A percentile compares a stretch with the other conserved stretches of the same genome.
Evolutionary conservation across 2,329 filamentous ascomycete species (phyloP).

Genomic region (Whalleya microplaca): DNA sequence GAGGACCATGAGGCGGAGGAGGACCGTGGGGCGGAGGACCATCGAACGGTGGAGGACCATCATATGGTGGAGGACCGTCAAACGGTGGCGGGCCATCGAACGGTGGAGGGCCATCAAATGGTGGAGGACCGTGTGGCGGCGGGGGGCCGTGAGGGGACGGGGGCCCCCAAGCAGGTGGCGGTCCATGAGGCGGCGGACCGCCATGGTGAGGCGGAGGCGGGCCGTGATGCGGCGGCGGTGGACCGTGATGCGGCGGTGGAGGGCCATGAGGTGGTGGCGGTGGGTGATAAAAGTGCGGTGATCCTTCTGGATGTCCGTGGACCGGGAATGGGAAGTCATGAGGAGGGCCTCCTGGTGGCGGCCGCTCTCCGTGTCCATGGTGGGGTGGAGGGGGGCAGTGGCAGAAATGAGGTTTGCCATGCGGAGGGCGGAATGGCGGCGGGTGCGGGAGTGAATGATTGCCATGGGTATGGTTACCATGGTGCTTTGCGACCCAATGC

Average conservation of each 20-base stretch:
- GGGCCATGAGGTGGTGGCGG: slow-evolving; percentile 13
- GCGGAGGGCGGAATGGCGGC: slow-evolving; percentile 21
- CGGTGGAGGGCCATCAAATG: slow-evolving; percentile 18
- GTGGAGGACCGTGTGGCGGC: slow-evolving; percentile 15
- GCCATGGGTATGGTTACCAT: slow-evolving; percentile 31
- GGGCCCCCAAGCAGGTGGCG: too few relatives aligned
- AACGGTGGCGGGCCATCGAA: slow-evolving; percentile 16
- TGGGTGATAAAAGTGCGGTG: slow-evolving; percentile 2
- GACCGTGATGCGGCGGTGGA: slow-evolving; percentile 9
- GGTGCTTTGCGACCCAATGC: slow-evolving; percentile 24
- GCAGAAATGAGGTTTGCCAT: slow-evolving; percentile 31
- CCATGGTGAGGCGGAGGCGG: not conserved
- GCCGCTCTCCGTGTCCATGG: slow-evolving; percentile 19
- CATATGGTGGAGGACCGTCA: slow-evolving; percentile 19
- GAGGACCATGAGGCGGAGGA: slow-evolving; percentile 18
- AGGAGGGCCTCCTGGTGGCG: not conserved
- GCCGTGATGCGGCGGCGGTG: too few relatives aligned
- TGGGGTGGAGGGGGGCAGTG: slow-evolving; percentile 34
- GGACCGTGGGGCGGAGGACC: slow-evolving; percentile 21
- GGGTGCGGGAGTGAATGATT: slow-evolving; percentile 19
- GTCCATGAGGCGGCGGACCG: not conserved
- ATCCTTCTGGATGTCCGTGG: not conserved
- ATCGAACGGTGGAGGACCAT: slow-evolving; percentile 14
- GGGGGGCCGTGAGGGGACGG: not conserved
- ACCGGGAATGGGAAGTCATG: not conserved